phyloP scores from a whole-genome alignment of 164 flowering plant species.

The Stephania japonica region DNA sequence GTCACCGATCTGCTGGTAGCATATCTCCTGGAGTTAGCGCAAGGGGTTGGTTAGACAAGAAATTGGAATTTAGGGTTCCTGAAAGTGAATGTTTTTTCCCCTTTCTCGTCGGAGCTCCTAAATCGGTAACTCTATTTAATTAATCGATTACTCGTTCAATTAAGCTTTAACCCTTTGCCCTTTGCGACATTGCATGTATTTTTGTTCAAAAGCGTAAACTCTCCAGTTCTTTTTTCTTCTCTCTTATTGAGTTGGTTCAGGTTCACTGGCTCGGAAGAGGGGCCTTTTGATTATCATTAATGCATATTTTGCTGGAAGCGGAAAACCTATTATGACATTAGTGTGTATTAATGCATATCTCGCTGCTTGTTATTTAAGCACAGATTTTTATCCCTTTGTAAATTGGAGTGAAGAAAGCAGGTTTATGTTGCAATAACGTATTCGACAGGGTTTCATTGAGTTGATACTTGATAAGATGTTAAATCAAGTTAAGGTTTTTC shows the following conservation, averaged over 20 bases:
- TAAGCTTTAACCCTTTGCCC: neutral
- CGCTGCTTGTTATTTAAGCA: neutral
- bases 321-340: no score
- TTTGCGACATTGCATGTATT: no score
- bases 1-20: conserved; percentile 12
- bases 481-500: neutral
- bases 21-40: conserved; percentile 23
- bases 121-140: conserved; percentile 16
- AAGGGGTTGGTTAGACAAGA: conserved; percentile 22
- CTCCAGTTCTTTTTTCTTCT: no score
- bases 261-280: no score
- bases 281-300: no score
- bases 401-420: no score
- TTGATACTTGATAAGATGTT: neutral
- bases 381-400: neutral
- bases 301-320: no score
- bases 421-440: neutral
- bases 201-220: no score
- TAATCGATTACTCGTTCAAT: neutral
- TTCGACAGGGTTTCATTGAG: no score
- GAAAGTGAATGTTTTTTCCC: conserved; percentile 26
- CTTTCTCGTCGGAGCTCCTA: conserved; percentile 27
- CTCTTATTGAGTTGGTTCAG: no score
- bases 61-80: conserved; percentile 24
- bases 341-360: neutral